phyloP scores from a whole-genome alignment of 257 asterid genomes.

The Henckelia pumila region DNA sequence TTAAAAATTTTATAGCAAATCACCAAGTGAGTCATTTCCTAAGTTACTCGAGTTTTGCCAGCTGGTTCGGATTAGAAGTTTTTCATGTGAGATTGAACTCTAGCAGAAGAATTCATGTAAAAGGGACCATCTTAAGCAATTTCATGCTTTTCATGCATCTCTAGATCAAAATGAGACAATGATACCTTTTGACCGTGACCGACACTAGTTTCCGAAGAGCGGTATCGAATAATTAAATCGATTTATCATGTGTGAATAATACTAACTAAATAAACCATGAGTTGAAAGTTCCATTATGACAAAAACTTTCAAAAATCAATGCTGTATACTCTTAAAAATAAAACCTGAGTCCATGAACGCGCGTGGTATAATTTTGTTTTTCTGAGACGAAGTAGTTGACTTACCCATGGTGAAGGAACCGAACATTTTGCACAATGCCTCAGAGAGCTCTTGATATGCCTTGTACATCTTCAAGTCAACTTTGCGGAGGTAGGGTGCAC shows the following conservation, averaged over 20 bases:
- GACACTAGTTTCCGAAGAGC: background rate
- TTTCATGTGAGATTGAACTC: background rate
- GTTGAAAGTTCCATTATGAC: background rate
- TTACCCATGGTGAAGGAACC: conserved; percentile 63
- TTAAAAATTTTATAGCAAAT: background rate
- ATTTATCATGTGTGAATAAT: background rate
- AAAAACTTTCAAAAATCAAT: no score
- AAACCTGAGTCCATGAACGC: background rate
- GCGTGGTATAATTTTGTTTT: background rate
- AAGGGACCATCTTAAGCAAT: background rate
- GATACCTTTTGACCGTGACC: background rate
- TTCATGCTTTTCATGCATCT: background rate
- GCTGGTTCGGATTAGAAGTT: background rate
- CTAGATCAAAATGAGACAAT: background rate
- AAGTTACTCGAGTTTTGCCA: background rate
- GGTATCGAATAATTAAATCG: background rate
- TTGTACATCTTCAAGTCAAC: conserved; percentile 71
- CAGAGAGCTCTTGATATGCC: conserved; percentile 58
- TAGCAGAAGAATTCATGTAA: background rate
- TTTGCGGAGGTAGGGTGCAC: conserved; percentile 87
- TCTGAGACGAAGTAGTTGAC: background rate
- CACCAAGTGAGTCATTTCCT: background rate
- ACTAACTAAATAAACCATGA: background rate
- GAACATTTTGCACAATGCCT: conserved; percentile 72
- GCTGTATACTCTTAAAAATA: no score